Evolutionary conservation across 495 filamentous ascomycete species (phyloP), one percentile per base, ranked within the genome.

Genomic region (Xylaria intraflava): DNA sequence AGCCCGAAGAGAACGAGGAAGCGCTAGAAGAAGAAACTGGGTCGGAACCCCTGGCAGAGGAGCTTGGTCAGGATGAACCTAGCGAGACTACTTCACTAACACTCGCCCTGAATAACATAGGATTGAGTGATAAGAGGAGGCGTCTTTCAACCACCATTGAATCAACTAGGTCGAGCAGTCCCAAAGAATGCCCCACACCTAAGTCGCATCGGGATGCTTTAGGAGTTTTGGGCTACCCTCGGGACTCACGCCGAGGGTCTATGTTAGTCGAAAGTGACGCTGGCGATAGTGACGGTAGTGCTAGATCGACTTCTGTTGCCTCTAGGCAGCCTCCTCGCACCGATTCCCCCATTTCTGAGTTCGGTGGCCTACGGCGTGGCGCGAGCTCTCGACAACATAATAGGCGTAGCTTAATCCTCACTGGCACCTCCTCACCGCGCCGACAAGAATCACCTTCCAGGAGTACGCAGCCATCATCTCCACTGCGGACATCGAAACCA

Each of bases 291-390:
- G 94, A 96, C 67, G 87, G 85, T 59, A 96, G 92, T 65, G 77
- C 86, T 26, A 72, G 79, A 49, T 90, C 90, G n/a, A 88, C 87
- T 1, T 87, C 87, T n/a, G 71, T 83, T 16, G 76, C 89, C 52
- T 80, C 88, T 0, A 77, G 84, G 16, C 78, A 71, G 29, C 69
- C 77, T 1, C 72, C 77, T 51, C 81, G 88, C 53, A 92, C 88
- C 5, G 90, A 96, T 55, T 97, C 94, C 8, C 93, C 93, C 6
- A 84, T 85, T 52, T 95, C 91, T 22, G 93, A 96, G 51, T 80
- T 79, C 60, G 68, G 86, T 36, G 84, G 85, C 56, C 70, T 96
- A 23, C 77, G 78, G 33, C 74, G 85, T 43, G 78, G 85, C 52
- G 76, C 84, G 17, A 87, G 85, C 62, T 82, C 84, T 6, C 73